Evolutionary conservation across 371 early-diverging fungal species (phyloP), one percentile per base, ranked within the genome.

Genomic region (Mucor lusitanicus): DNA sequence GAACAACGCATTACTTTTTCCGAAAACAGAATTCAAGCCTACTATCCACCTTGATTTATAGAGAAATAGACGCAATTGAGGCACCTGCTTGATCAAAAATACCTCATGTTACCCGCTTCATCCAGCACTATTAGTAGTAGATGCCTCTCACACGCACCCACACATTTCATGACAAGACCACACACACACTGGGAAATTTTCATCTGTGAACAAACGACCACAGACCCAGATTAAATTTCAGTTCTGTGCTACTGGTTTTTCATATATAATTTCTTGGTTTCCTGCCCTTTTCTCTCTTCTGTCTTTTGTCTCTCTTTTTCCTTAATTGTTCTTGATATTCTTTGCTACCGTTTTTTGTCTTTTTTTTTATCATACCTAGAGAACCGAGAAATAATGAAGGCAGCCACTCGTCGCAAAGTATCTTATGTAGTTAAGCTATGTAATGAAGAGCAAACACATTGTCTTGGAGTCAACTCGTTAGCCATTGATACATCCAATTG

Each of bases 401-500:
- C 75, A 66, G 64, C 81, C 40, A 76, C 82, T 55, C 84, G 82
- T 62, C 81, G 80, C 12, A 81, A 81, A 56, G 76, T 89, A 50
- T 87, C 89, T 35, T 89, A 89, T 66, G 87, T 89, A 53, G 82
- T 89, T 35, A 82, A 83, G 58, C 80, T 73, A 63, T 66, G 77
- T 39, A 83, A 82, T 64, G 80, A 79, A 55, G 76, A 78, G 56
- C 77, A 79, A 59, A 86, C 85, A 11, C 91, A 91, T 70, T 86
- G 86, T 56, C 77, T 91, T 39, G 94, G 94, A 37, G 86, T 93
- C 46, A 93, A 93, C 74, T 84, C 90, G 6, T 83, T 95, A 19
- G 90, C 91, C 6, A 81, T 92, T 35, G 91, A 93, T 70, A 71
- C 79, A 42, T 37, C 63, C 59, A 54, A 37, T 50, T 56, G 67